Conservation (phyloP, 129 eudicot genomes). For the Helianthus annuus region HanXRQr2.0-SUNRISE NC_035433.2:43365289-43365788, state of each 20-base stretch:
- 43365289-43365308: neutral
- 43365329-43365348: neutral
- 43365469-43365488: neutral
- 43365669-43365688: slow-evolving; percentile 24
- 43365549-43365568: slow-evolving; percentile 19
- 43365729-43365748: neutral
- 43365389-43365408: too few relatives aligned
- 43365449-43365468: neutral
- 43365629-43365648: slow-evolving; percentile 63
- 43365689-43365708: neutral
- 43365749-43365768: slow-evolving; percentile 3
- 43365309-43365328: neutral
- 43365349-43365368: too few relatives aligned
- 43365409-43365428: neutral
- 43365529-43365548: slow-evolving; percentile 21
- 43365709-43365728: neutral
- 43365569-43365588: slow-evolving; percentile 50
- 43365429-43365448: neutral
- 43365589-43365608: slow-evolving; percentile 68
- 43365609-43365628: slow-evolving; percentile 64
- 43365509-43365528: slow-evolving; percentile 20
- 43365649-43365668: slow-evolving; percentile 74
- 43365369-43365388: too few relatives aligned
- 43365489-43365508: neutral
- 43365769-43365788: too few relatives aligned